Conservation (phyloP, 768 basidiomycete species). For the Trametopsis cervina region DNA sequence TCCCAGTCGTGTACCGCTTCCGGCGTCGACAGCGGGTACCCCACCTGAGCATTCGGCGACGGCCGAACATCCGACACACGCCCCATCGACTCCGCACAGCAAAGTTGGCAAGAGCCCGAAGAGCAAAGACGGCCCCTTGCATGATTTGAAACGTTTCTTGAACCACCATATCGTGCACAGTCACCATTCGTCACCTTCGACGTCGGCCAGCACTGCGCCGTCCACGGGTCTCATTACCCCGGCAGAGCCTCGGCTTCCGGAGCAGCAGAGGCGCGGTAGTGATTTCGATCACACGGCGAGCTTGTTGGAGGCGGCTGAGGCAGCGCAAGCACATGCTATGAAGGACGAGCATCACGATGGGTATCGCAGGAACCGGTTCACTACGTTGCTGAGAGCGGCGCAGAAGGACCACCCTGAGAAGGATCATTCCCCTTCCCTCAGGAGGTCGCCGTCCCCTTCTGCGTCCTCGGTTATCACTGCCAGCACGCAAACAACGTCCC, state of each 20-base stretch:
- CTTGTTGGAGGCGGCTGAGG: constrained; percentile 24
- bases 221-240: constrained; percentile 23
- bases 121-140: constrained; percentile 64
- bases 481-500: constrained; percentile 21
- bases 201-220: constrained; percentile 18
- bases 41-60: constrained; percentile 6
- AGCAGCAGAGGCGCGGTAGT: constrained; percentile 28
- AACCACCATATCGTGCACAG: constrained; percentile 74
- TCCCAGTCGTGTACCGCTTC: background rate
- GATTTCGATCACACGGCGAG: constrained; percentile 30
- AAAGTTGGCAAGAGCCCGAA: constrained; percentile 19
- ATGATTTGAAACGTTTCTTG: constrained; percentile 92
- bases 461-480: constrained; percentile 18
- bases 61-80: background rate
- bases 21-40: constrained; percentile 1
- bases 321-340: constrained; percentile 16
- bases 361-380: constrained; percentile 23
- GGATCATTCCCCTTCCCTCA: constrained; percentile 14
- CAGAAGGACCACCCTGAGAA: constrained; percentile 23
- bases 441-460: constrained; percentile 25
- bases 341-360: constrained; percentile 13
- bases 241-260: constrained; percentile 27
- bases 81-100: constrained; percentile 8
- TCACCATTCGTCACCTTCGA: constrained; percentile 19
- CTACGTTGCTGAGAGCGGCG: constrained; percentile 28